A percentile compares a stretch with the other conserved stretches of the same genome.
phyloP scores from a whole-genome alignment of 257 asterid genomes.

The Knoxia roxburghii region DNA sequence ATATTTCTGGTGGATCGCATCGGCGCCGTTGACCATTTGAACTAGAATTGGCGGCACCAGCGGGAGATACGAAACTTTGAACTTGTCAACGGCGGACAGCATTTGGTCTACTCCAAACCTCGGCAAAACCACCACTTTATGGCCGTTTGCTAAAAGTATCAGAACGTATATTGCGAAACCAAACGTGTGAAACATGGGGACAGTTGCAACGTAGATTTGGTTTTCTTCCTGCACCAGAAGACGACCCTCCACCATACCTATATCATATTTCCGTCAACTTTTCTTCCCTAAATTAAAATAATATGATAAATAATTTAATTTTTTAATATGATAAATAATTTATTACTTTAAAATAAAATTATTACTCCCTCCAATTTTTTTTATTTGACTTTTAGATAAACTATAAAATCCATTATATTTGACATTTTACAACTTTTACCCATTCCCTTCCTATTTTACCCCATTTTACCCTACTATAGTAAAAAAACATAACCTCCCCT shows the following conservation, averaged over 20 bases:
- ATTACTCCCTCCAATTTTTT: too few species aligned
- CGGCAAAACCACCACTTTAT: constrained; percentile 59
- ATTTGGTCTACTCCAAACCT: constrained; percentile 78
- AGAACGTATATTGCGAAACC: constrained; percentile 69
- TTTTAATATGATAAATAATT: too few species aligned
- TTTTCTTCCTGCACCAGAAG: constrained; percentile 24
- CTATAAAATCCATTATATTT: too few species aligned
- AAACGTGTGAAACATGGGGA: constrained; percentile 91
- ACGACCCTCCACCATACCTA: constrained; percentile 46
- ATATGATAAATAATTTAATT: too few species aligned
- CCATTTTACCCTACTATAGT: too few species aligned
- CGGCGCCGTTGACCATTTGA: constrained; percentile 56
- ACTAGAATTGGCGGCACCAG: constrained; percentile 85
- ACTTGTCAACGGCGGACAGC: constrained; percentile 62
- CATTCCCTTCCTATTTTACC: too few species aligned
- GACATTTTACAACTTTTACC: too few species aligned
- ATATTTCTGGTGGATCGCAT: constrained; percentile 35
- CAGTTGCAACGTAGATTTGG: constrained; percentile 65
- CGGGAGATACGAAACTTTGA: constrained; percentile 60
- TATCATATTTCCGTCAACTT: too few species aligned
- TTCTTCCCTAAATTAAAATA: too few species aligned
- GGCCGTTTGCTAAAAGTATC: constrained; percentile 60
- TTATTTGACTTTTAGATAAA: too few species aligned
- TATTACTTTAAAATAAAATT: too few species aligned
- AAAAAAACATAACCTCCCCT: too few species aligned